phyloP scores from a whole-genome alignment of 148 eudicot genomes.

The Persicaria maculosa region DNA sequence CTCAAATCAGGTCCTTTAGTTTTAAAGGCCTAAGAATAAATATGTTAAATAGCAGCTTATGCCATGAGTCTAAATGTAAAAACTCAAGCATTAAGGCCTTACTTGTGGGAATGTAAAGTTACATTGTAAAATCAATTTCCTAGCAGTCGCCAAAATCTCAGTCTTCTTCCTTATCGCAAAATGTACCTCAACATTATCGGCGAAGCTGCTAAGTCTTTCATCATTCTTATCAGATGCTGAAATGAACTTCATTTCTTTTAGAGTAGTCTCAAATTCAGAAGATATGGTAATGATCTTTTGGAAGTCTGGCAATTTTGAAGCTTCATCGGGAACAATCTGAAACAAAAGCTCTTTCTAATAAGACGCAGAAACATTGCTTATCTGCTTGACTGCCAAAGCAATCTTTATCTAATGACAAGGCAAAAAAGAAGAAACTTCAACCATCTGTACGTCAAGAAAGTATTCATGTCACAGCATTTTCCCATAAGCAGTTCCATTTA shows the following conservation, averaged over 20 bases:
- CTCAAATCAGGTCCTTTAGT: slow-evolving; percentile 24
- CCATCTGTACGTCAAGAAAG: neutral
- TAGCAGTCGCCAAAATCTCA: slow-evolving; percentile 80
- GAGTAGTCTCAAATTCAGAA: slow-evolving; percentile 61
- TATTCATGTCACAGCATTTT: slow-evolving; percentile 3
- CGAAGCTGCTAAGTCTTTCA: slow-evolving; percentile 69
- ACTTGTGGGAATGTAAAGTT: slow-evolving; percentile 71
- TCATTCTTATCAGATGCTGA: slow-evolving; percentile 61
- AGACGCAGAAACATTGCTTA: slow-evolving; percentile 2
- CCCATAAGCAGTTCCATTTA: neutral
- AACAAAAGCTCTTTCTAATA: slow-evolving; percentile 1
- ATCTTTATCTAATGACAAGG: neutral
- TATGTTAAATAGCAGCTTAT: slow-evolving; percentile 2
- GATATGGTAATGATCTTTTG: slow-evolving; percentile 57
- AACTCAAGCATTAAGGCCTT: slow-evolving; percentile 19
- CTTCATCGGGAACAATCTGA: slow-evolving; percentile 92
- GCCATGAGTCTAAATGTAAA: neutral
- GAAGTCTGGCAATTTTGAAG: slow-evolving; percentile 87
- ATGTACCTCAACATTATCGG: slow-evolving; percentile 93
- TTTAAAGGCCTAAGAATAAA: slow-evolving; percentile 39
- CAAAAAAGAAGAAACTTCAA: neutral
- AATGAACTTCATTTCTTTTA: slow-evolving; percentile 78
- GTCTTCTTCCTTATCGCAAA: slow-evolving; percentile 87
- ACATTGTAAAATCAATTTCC: slow-evolving; percentile 65
- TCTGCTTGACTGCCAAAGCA: neutral